Evolutionary conservation across 805 yeast genomes (phyloP).

Genomic region (Wickerhamomyces canadensis): DNA sequence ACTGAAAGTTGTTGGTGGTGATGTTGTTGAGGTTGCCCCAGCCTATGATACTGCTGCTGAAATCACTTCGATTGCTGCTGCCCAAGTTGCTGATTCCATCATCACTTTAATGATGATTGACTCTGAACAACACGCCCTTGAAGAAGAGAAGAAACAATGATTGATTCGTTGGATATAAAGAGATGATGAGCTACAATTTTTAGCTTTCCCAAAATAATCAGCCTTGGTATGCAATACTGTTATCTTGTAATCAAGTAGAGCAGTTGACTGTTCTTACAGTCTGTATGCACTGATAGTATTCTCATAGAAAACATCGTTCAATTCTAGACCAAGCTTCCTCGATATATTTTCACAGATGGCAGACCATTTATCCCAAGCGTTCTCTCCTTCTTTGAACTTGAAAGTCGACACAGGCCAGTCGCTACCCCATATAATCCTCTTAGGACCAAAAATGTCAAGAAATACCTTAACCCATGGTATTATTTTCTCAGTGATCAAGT

Average conservation of each 20-base stretch:
- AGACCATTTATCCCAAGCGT: slow-evolving; percentile 23
- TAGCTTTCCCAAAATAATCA: too few species aligned
- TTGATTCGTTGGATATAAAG: neutral
- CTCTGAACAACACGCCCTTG: slow-evolving; percentile 8
- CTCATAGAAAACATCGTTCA: neutral
- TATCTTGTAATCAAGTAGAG: too few species aligned
- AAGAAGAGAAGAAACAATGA: neutral
- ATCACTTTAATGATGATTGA: slow-evolving; percentile 34
- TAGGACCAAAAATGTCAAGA: slow-evolving; percentile 26
- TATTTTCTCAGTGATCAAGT: slow-evolving; percentile 14
- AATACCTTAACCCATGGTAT: slow-evolving; percentile 31
- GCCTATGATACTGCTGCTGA: slow-evolving; percentile 63
- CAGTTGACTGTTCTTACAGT: too few species aligned
- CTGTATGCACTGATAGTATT: neutral
- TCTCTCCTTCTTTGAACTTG: slow-evolving; percentile 14
- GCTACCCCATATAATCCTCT: slow-evolving; percentile 35
- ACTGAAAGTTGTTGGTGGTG: slow-evolving; percentile 42
- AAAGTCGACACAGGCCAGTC: slow-evolving; percentile 39
- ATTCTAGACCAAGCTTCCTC: neutral
- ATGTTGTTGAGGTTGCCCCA: slow-evolving; percentile 53
- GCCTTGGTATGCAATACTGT: neutral
- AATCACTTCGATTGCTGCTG: slow-evolving; percentile 58
- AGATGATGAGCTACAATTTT: too few species aligned
- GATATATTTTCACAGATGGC: slow-evolving; percentile 17
- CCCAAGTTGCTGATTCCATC: slow-evolving; percentile 51